These are phyloP conservation scores for Macadamia integrifolia DNA, from an alignment of 164 flowering plant species.

Conservation along the genomic window DNA sequence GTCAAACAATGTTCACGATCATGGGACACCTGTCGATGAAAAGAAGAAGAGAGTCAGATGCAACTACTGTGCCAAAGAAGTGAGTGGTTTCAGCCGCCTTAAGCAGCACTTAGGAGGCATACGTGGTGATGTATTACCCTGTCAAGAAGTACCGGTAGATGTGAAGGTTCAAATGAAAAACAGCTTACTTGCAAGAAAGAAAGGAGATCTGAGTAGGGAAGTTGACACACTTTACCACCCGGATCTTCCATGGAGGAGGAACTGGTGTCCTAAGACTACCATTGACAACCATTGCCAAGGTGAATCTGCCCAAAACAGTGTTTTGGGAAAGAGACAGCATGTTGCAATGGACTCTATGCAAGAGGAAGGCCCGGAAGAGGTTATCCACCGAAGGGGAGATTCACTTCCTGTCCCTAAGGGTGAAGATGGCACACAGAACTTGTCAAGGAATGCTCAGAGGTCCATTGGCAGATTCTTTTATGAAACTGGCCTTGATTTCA, in stretches of 20 bases:
- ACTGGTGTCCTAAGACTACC: slow-evolving; percentile 3
- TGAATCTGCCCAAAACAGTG: slow-evolving; percentile 10
- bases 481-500: slow-evolving; percentile 43
- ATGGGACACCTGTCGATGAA: slow-evolving; percentile 33
- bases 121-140: slow-evolving; percentile 43
- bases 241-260: slow-evolving; percentile 17
- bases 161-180: slow-evolving; percentile 29
- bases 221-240: slow-evolving; percentile 14
- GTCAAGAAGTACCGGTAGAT: slow-evolving; percentile 35
- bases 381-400: not conserved
- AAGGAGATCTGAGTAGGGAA: slow-evolving; percentile 15
- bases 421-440: slow-evolving; percentile 9
- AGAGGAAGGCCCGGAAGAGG: not conserved
- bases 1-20: slow-evolving; percentile 20
- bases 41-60: slow-evolving; percentile 33
- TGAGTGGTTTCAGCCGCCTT: slow-evolving; percentile 41
- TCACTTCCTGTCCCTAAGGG: slow-evolving; percentile 4
- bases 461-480: slow-evolving; percentile 49
- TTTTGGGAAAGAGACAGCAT: slow-evolving; percentile 9
- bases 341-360: not conserved
- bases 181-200: slow-evolving; percentile 18
- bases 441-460: slow-evolving; percentile 19
- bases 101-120: slow-evolving; percentile 48
- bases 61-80: slow-evolving; percentile 44
- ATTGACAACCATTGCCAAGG: slow-evolving; percentile 10